Evolutionary conservation across 106 monocot species (phyloP).

Genomic region (Allium fistulosum): DNA sequence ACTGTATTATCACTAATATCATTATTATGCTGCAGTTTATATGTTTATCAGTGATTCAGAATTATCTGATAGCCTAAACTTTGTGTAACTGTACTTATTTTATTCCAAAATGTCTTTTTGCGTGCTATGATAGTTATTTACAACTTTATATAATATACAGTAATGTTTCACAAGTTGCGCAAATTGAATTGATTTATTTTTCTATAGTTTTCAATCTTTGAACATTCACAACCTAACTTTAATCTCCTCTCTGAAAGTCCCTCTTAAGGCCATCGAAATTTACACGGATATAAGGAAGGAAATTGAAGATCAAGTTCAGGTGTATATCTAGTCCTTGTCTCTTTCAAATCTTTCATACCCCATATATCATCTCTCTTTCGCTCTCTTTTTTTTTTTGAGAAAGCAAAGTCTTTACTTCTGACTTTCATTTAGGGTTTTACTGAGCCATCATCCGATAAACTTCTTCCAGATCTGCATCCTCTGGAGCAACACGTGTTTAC

Average conservation of each 20-base stretch:
- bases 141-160: neutral
- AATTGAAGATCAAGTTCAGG: slow-evolving; percentile 79
- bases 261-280: slow-evolving; percentile 55
- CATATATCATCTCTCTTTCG: neutral
- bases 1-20: too few relatives aligned
- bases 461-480: slow-evolving; percentile 96
- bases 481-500: slow-evolving; percentile 95
- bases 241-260: slow-evolving; percentile 40
- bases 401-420: too few relatives aligned
- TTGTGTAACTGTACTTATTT: neutral
- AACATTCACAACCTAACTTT: neutral
- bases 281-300: slow-evolving; percentile 68
- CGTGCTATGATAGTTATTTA: neutral
- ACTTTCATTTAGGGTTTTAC: slow-evolving; percentile 54
- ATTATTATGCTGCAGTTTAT: too few relatives aligned
- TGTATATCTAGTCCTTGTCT: slow-evolving; percentile 7
- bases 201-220: neutral
- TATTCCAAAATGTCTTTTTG: neutral
- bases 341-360: too few relatives aligned
- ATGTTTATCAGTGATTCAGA: too few relatives aligned
- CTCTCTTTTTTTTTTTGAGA: neutral
- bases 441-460: slow-evolving; percentile 94
- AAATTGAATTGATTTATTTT: neutral
- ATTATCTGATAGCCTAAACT: too few relatives aligned
- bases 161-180: neutral